A percentile compares a stretch with the other conserved stretches of the same genome.
Evolutionary conservation across 2,329 filamentous ascomycete genomes (phyloP).

Genomic region (Diaporthe aspalathi): DNA sequence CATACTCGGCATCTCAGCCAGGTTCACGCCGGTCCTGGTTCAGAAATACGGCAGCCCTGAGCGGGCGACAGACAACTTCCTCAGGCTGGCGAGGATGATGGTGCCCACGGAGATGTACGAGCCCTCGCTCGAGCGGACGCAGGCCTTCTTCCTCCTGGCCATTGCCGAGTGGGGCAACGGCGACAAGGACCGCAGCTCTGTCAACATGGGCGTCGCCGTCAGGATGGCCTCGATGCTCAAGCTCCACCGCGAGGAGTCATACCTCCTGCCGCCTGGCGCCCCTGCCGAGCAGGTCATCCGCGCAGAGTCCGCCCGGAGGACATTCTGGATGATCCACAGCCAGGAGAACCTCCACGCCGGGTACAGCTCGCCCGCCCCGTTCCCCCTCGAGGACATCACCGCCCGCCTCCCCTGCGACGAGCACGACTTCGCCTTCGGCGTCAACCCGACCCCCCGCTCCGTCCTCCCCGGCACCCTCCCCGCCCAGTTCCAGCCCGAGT

Average conservation of each 20-base stretch:
- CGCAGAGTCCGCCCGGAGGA: slow-evolving; percentile 49
- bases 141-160: slow-evolving; percentile 48
- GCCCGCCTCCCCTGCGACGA: slow-evolving; percentile 51
- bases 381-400: slow-evolving; percentile 51
- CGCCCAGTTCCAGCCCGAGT: slow-evolving; percentile 43
- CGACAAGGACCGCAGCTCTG: slow-evolving; percentile 47
- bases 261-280: slow-evolving; percentile 43
- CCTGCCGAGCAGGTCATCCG: slow-evolving; percentile 47
- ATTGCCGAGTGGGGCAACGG: slow-evolving; percentile 51
- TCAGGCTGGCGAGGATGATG: slow-evolving; percentile 43
- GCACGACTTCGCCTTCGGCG: slow-evolving; percentile 52
- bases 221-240: slow-evolving; percentile 50
- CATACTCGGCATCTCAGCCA: slow-evolving; percentile 48
- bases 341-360: slow-evolving; percentile 53
- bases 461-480: slow-evolving; percentile 49
- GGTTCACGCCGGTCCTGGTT: slow-evolving; percentile 47
- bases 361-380: slow-evolving; percentile 48
- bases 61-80: slow-evolving; percentile 46
- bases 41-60: slow-evolving; percentile 42
- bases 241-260: slow-evolving; percentile 52
- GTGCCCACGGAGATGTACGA: slow-evolving; percentile 46
- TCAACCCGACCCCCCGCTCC: slow-evolving; percentile 45
- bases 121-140: slow-evolving; percentile 46
- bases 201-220: slow-evolving; percentile 53
- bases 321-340: slow-evolving; percentile 53